A percentile compares a stretch with the other conserved stretches of the same genome.
These are phyloP conservation scores for Helicostylum pulchrum DNA, from an alignment of 192 early-diverging fungal genomes.

Conservation along the genomic window DNA sequence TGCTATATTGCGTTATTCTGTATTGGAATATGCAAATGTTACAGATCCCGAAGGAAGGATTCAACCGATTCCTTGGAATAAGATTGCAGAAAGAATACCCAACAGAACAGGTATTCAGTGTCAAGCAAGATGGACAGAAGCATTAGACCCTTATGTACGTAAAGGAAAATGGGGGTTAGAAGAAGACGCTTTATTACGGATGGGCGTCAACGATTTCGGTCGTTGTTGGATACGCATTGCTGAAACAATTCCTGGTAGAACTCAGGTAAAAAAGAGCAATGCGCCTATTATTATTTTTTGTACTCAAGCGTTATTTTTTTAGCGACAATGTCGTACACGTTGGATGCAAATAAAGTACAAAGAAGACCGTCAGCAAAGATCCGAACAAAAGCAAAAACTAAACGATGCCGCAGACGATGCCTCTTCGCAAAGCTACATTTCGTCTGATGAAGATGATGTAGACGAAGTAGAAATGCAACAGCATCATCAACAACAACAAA, in stretches of 20 bases:
- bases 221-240: slow-evolving; percentile 60
- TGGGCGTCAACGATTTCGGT: slow-evolving; percentile 42
- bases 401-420: slow-evolving; percentile 9
- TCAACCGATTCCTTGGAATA: slow-evolving; percentile 47
- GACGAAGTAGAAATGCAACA: slow-evolving; percentile 7
- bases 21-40: slow-evolving; percentile 38
- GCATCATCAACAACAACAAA: background rate
- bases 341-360: slow-evolving; percentile 56
- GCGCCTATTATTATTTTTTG: background rate
- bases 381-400: slow-evolving; percentile 2
- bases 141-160: slow-evolving; percentile 50
- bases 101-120: slow-evolving; percentile 58
- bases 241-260: slow-evolving; percentile 52
- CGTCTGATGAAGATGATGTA: slow-evolving; percentile 15
- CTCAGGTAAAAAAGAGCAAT: slow-evolving; percentile 38
- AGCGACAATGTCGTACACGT: slow-evolving; percentile 56
- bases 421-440: slow-evolving; percentile 19
- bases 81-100: slow-evolving; percentile 44
- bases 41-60: slow-evolving; percentile 35
- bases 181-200: slow-evolving; percentile 54
- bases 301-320: slow-evolving; percentile 16
- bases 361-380: slow-evolving; percentile 23
- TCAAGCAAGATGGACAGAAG: slow-evolving; percentile 60
- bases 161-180: slow-evolving; percentile 51
- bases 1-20: slow-evolving; percentile 37